phyloP scores from a whole-genome alignment of 1,284 basidiomycete genomes.

The Tilletia setariae region DNA sequence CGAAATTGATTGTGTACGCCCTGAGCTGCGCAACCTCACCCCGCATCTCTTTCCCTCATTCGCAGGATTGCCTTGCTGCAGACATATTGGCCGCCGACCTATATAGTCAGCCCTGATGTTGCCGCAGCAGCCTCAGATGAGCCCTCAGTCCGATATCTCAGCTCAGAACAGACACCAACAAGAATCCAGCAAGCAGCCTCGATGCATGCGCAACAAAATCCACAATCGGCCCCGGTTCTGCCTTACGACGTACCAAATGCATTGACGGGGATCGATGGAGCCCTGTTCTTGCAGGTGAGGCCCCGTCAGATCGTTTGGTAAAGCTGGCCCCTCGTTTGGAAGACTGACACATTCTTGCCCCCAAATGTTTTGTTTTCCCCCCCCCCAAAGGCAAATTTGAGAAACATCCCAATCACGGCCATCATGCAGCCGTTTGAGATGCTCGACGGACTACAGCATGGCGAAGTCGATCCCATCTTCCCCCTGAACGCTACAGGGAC shows the following conservation, averaged over 20 bases:
- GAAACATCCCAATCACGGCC: neutral
- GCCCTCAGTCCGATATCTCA: neutral
- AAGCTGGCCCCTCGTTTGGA: neutral
- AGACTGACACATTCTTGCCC: neutral
- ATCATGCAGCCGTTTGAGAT: neutral
- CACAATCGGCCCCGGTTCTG: neutral
- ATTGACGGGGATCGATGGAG: neutral
- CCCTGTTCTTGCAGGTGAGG: neutral
- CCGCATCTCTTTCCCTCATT: neutral
- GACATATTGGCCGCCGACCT: conserved; percentile 7
- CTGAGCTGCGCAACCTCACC: neutral
- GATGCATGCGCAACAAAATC: neutral
- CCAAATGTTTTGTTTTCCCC: neutral
- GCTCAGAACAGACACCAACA: neutral
- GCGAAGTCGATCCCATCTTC: neutral
- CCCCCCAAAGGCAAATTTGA: neutral
- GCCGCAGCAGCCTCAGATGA: neutral
- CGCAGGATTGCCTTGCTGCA: neutral
- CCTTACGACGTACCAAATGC: conserved; percentile 7
- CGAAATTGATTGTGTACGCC: neutral
- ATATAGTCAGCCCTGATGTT: conserved; percentile 5
- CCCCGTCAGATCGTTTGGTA: neutral
- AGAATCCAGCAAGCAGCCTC: neutral
- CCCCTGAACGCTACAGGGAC: neutral
- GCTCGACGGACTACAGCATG: neutral